Conservation (phyloP, 352 stramenopile genomes). For the Peronospora tabacina region DNA sequence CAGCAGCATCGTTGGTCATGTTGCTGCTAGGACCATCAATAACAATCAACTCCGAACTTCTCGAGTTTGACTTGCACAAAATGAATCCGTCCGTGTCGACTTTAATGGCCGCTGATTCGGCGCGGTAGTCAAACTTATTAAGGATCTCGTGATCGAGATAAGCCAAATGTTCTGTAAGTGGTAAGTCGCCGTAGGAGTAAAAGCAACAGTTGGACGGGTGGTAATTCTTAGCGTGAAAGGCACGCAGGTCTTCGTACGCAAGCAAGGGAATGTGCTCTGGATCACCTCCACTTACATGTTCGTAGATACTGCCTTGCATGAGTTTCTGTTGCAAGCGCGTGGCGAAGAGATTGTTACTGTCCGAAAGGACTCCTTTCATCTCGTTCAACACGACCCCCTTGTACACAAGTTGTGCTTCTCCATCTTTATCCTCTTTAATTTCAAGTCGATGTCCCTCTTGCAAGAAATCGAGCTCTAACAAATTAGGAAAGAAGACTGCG, state of each 20-base stretch:
- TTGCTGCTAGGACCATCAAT: slow-evolving; percentile 54
- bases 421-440: slow-evolving; percentile 32
- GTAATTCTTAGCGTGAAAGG: slow-evolving; percentile 82
- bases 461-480: slow-evolving; percentile 67
- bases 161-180: slow-evolving; percentile 63
- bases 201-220: slow-evolving; percentile 87
- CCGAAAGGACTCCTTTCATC: slow-evolving; percentile 98
- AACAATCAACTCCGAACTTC: slow-evolving; percentile 26
- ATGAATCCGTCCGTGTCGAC: slow-evolving; percentile 42
- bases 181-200: slow-evolving; percentile 86
- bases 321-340: slow-evolving; percentile 88
- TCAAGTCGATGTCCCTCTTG: slow-evolving; percentile 77
- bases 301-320: slow-evolving; percentile 85
- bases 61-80: slow-evolving; percentile 26
- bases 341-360: slow-evolving; percentile 89
- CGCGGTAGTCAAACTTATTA: slow-evolving; percentile 50
- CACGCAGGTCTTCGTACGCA: slow-evolving; percentile 65
- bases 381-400: slow-evolving; percentile 99
- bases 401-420: slow-evolving; percentile 45
- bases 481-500: slow-evolving; percentile 93
- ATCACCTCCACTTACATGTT: slow-evolving; percentile 75
- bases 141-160: slow-evolving; percentile 71
- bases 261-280: slow-evolving; percentile 62
- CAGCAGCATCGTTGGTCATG: slow-evolving; percentile 40
- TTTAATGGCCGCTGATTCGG: slow-evolving; percentile 38